A percentile compares a stretch with the other conserved stretches of the same genome.
Evolutionary conservation across 768 basidiomycete genomes (phyloP).

Genomic region (Boletus speciosus): DNA sequence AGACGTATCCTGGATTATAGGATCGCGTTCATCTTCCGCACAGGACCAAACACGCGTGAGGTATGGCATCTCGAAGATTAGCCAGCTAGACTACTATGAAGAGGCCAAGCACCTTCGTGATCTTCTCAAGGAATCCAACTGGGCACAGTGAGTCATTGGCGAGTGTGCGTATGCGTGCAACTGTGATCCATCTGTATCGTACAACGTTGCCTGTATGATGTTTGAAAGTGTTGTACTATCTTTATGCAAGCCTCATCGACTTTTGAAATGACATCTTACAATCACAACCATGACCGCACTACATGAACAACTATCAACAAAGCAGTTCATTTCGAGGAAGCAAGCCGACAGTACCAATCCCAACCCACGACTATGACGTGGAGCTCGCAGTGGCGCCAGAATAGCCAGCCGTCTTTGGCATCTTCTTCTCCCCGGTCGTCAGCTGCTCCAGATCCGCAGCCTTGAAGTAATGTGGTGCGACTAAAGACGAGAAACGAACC

Average conservation of each 20-base stretch:
- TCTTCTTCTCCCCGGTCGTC: slow-evolving; percentile 82
- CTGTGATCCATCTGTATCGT: slow-evolving; percentile 1
- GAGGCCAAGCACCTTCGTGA: slow-evolving; percentile 61
- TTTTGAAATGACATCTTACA: not conserved
- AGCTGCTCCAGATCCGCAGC: slow-evolving; percentile 76
- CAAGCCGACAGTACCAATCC: not conserved
- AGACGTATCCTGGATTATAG: not conserved
- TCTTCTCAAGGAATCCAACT: slow-evolving; percentile 51
- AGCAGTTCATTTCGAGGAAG: not conserved
- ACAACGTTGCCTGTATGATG: slow-evolving; percentile 1
- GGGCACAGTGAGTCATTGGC: slow-evolving; percentile 38
- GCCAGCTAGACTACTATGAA: slow-evolving; percentile 62
- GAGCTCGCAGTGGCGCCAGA: slow-evolving; percentile 17
- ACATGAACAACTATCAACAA: not conserved
- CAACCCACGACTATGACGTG: slow-evolving; percentile 2
- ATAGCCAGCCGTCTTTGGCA: slow-evolving; percentile 72
- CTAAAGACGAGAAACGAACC: slow-evolving; percentile 35
- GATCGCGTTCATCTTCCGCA: not conserved
- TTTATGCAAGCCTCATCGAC: not conserved
- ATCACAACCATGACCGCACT: not conserved
- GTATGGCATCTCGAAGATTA: slow-evolving; percentile 74
- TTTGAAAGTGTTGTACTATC: not conserved
- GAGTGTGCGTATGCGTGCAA: not conserved
- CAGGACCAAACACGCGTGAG: slow-evolving; percentile 82
- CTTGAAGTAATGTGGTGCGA: slow-evolving; percentile 97